Percentiles rank a stretch among this genome's conserved stretches.
phyloP scores from a whole-genome alignment of 2,329 filamentous ascomycete genomes.

The Alternaria ventricosa region DNA sequence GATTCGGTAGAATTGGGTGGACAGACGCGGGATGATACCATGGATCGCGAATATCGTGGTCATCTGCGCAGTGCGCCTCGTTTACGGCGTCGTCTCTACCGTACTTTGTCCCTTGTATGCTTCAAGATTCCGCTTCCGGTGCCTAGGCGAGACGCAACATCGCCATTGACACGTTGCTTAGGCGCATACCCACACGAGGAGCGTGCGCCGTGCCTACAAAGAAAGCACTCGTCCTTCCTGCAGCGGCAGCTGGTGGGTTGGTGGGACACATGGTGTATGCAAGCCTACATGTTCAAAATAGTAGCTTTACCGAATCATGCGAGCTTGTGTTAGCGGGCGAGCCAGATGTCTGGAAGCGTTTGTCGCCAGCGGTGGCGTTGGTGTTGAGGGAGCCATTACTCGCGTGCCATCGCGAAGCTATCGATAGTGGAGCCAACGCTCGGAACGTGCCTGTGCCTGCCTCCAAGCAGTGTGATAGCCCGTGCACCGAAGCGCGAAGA shows the following conservation, averaged over 20 bases:
- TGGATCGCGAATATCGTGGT: constrained; percentile 13
- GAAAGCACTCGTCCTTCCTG: background rate
- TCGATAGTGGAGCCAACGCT: background rate
- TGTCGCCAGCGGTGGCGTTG: constrained; percentile 33
- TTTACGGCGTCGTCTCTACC: constrained; percentile 6
- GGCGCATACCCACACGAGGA: constrained; percentile 2
- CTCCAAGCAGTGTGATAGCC: background rate
- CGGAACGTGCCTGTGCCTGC: background rate
- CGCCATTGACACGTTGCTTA: constrained; percentile 10
- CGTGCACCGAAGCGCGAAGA: background rate
- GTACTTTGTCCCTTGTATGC: background rate
- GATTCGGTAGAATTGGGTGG: constrained; percentile 9
- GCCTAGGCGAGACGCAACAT: background rate
- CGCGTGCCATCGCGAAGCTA: constrained; percentile 3
- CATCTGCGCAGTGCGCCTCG: constrained; percentile 19
- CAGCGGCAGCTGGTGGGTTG: background rate
- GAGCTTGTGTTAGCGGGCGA: constrained; percentile 22
- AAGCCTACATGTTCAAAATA: constrained; percentile 11
- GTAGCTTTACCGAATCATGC: constrained; percentile 23
- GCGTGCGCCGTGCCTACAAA: background rate
- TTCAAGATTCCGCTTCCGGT: background rate
- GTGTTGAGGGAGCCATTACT: constrained; percentile 38
- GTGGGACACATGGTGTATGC: constrained; percentile 8
- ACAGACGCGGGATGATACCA: constrained; percentile 12
- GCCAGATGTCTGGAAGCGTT: constrained; percentile 20